Base-by-base conservation (phyloP, 768 basidiomycete genomes). In the Lyophyllum shimeji region DNA sequence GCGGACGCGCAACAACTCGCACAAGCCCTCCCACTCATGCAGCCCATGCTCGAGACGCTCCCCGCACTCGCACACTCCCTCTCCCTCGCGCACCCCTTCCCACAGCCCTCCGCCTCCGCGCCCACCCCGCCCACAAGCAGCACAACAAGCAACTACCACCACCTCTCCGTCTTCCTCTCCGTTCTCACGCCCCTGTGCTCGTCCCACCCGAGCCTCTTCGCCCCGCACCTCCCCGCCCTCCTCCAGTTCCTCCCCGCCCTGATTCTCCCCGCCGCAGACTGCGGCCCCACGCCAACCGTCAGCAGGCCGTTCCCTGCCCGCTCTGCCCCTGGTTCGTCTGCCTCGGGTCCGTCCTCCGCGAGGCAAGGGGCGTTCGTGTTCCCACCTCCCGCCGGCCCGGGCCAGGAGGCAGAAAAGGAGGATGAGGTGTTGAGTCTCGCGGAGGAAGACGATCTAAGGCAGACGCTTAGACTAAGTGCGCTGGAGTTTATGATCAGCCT, bases 401-500 rank as follows among this genome's bases (percentile, higher is more conserved):
- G 65, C 63, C 15, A 68, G 58, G 11, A 64, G 60, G 9, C 75
- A 73, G 2, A 74, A 25, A 29, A 42, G 48, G 43, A 62, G 3
- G 60, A 69, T 21, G 66, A 66, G 5, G n/a, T 17, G 2, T 65
- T 21, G 13, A 66, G 64, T 3, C 65, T 73, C 2, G 77, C 79
- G 40, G 75, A 78, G 17, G 81, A 79, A 23, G 78, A 81, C 17
- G 89, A 93, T 47, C 86, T 89, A 55, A 79, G 82, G 52, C 81
- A 85, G 39, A 85, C 86, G 18, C 77, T 91, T 27, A 76, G 91
- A 9, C 82, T 85, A 50, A 82, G 85, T 0, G 89, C 90, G 8
- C 72, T 94, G 9, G 93, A 95, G 69, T 83, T 95, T 50, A 87
- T 95, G 83, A 77, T 95, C 52, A 84, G 82, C 12, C 69, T 96